Evolutionary conservation across 108 stramenopile species (phyloP).

Genomic region (Cyclotella choctawhatcheeana): DNA sequence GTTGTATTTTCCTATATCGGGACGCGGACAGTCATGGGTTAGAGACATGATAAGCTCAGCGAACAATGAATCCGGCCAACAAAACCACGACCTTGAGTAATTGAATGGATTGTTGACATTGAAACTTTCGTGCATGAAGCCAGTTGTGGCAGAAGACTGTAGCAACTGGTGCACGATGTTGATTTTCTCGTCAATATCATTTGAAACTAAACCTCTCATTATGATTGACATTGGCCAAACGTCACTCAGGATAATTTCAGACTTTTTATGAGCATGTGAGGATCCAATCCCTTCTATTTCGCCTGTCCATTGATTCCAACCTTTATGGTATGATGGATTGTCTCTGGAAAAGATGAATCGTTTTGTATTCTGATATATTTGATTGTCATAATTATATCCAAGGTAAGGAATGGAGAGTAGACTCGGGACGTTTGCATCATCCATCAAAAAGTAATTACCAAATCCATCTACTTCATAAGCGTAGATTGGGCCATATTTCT

Average conservation of each 20-base stretch:
- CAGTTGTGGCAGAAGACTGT: slow-evolving; percentile 41
- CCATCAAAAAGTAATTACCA: slow-evolving; percentile 61
- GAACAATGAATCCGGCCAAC: slow-evolving; percentile 76
- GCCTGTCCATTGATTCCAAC: slow-evolving; percentile 32
- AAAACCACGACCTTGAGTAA: slow-evolving; percentile 69
- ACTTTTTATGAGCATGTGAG: slow-evolving; percentile 37
- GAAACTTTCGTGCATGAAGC: slow-evolving; percentile 66
- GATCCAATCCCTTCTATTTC: slow-evolving; percentile 59
- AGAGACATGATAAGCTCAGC: slow-evolving; percentile 69
- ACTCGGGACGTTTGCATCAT: slow-evolving; percentile 84
- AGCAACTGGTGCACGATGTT: slow-evolving; percentile 39
- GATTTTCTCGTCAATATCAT: slow-evolving; percentile 34
- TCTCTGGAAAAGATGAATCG: slow-evolving; percentile 48
- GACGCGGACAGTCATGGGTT: slow-evolving; percentile 35
- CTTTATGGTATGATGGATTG: slow-evolving; percentile 49
- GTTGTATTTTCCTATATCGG: slow-evolving; percentile 10
- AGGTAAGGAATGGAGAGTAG: slow-evolving; percentile 69
- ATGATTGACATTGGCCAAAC: slow-evolving; percentile 82
- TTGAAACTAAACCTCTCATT: slow-evolving; percentile 56
- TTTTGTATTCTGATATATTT: slow-evolving; percentile 61
- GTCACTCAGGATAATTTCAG: slow-evolving; percentile 17
- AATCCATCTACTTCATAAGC: slow-evolving; percentile 88
- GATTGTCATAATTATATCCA: slow-evolving; percentile 51
- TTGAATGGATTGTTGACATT: slow-evolving; percentile 30
- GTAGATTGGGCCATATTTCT: slow-evolving; percentile 48